phyloP scores from a whole-genome alignment of 805 yeast species.

The Wickerhamomyces xylosicus region DNA sequence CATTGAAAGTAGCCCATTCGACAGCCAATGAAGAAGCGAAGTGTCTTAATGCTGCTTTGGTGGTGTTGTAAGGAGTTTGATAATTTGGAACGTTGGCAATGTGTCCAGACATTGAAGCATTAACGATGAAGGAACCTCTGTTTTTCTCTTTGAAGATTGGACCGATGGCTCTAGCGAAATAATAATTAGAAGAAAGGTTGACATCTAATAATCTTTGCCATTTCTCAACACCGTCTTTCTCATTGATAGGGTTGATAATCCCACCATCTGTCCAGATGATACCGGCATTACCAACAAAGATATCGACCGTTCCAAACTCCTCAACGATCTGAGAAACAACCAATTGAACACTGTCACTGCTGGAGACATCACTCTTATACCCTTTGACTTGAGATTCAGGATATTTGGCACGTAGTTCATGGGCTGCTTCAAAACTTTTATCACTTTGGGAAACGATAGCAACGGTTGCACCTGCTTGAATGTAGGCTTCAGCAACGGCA shows the following conservation, averaged over 20 bases:
- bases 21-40: conserved; percentile 33
- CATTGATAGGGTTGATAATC: conserved; percentile 26
- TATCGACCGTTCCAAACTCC: conserved; percentile 66
- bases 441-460: conserved; percentile 22
- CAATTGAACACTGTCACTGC: conserved; percentile 10
- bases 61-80: conserved; percentile 64
- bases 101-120: conserved; percentile 83
- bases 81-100: conserved; percentile 77
- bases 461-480: conserved; percentile 79
- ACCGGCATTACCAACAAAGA: conserved; percentile 83
- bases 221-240: conserved; percentile 24
- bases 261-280: conserved; percentile 61
- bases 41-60: conserved; percentile 4
- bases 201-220: conserved; percentile 64
- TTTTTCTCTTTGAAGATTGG: conserved; percentile 60
- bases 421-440: conserved; percentile 7
- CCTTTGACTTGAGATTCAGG: conserved; percentile 40
- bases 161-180: conserved; percentile 68
- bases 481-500: conserved; percentile 69
- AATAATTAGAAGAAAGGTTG: conserved; percentile 69
- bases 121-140: conserved; percentile 64
- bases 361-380: conserved; percentile 19
- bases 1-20: conserved; percentile 55
- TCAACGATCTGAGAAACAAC: conserved; percentile 28
- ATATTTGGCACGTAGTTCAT: conserved; percentile 14